phyloP scores from a whole-genome alignment of 2,329 filamentous ascomycete species.

The Aspergillus sclerotialis region DNA sequence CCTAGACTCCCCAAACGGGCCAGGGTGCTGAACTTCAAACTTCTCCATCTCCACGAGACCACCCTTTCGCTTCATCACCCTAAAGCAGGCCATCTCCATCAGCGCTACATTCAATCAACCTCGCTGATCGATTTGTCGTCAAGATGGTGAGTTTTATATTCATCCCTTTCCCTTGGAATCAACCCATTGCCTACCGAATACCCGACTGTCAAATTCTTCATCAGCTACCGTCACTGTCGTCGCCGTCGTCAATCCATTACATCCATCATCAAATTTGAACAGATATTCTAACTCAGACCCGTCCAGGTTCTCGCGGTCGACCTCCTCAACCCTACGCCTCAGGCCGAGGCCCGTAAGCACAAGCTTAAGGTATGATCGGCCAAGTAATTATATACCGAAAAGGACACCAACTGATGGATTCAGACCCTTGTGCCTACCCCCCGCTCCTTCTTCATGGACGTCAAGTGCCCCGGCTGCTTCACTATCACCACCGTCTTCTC shows the following conservation, averaged over 20 bases:
- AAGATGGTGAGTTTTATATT: conserved; percentile 34
- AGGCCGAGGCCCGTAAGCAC: conserved; percentile 99
- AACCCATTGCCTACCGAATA: too few species aligned
- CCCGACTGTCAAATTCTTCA: too few species aligned
- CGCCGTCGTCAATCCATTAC: too few species aligned
- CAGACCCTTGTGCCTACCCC: conserved; percentile 90
- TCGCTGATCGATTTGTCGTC: conserved; percentile 38
- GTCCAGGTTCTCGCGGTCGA: conserved; percentile 98
- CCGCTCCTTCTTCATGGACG: conserved; percentile 99
- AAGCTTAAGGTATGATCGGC: conserved; percentile 86
- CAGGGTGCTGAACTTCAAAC: conserved; percentile 23
- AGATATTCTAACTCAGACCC: conserved; percentile 10
- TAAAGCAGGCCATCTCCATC: conserved; percentile 36
- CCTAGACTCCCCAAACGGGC: conserved; percentile 25
- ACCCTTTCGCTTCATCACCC: conserved; percentile 24
- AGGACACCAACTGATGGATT: not conserved
- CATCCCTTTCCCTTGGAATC: too few species aligned
- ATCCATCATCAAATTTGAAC: too few species aligned
- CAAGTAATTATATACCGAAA: not conserved
- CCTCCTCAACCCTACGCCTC: conserved; percentile 97
- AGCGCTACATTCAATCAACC: conserved; percentile 30
- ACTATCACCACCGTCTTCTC: conserved; percentile 99
- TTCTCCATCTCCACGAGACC: conserved; percentile 28
- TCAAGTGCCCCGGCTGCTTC: conserved; percentile 99
- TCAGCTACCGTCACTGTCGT: conserved; percentile 6